phyloP scores from a whole-genome alignment of 2,329 filamentous ascomycete species.

The Nemania bipapillata region DNA sequence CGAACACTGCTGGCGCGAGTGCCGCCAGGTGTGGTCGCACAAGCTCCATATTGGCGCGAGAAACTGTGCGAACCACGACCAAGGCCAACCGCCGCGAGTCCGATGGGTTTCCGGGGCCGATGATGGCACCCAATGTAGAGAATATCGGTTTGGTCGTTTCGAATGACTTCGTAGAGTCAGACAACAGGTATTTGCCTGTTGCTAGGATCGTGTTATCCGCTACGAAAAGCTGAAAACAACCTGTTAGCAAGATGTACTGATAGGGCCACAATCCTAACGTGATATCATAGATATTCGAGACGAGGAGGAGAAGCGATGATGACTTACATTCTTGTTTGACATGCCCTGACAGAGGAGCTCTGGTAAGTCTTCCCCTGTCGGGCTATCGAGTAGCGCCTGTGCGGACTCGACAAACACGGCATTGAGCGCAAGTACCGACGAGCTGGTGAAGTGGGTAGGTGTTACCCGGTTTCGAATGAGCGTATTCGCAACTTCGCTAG shows the following conservation, averaged over 20 bases:
- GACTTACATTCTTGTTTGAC: conserved; percentile 75
- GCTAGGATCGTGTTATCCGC: conserved; percentile 89
- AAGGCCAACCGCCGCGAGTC: conserved; percentile 88
- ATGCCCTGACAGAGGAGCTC: conserved; percentile 84
- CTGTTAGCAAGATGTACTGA: conserved; percentile 21
- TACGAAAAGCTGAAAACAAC: conserved; percentile 74
- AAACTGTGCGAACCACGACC: conserved; percentile 86
- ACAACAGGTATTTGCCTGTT: conserved; percentile 87
- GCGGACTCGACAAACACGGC: conserved; percentile 86
- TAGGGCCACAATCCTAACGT: conserved; percentile 6
- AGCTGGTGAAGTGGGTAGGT: conserved; percentile 76
- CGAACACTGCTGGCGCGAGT: conserved; percentile 86
- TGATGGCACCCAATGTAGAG: conserved; percentile 76
- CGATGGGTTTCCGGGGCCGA: conserved; percentile 79
- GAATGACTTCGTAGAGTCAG: conserved; percentile 73
- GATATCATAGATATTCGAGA: not conserved
- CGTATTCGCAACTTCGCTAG: conserved; percentile 71
- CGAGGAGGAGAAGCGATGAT: not conserved
- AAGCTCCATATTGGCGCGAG: conserved; percentile 80
- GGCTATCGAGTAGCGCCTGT: conserved; percentile 71
- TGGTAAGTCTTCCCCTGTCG: conserved; percentile 77
- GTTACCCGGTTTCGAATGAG: conserved; percentile 79
- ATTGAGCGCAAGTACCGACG: conserved; percentile 88
- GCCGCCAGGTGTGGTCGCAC: conserved; percentile 82
- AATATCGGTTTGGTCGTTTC: conserved; percentile 84